These are phyloP conservation scores for Termitomyces sp. DNA, from an alignment of 1,284 basidiomycete species.

Conservation along the genomic window DNA sequence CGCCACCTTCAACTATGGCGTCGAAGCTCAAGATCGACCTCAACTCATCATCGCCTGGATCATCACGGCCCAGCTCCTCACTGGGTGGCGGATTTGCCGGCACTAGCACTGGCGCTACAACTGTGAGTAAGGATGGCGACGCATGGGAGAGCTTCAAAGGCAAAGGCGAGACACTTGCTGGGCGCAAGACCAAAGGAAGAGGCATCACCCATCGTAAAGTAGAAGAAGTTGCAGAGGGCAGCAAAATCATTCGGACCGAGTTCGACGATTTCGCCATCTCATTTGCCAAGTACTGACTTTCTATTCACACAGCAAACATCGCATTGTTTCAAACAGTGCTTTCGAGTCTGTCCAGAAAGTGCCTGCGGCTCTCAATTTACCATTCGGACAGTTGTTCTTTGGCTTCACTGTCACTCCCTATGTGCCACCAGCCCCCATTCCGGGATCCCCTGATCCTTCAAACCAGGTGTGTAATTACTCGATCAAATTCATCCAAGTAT, in stretches of 20 bases:
- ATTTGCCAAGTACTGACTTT: conserved; percentile 1
- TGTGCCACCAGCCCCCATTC: conserved; percentile 43
- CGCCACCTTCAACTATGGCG: conserved; percentile 90
- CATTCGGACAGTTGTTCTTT: conserved; percentile 92
- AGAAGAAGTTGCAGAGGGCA: conserved; percentile 74
- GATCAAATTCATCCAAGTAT: not conserved
- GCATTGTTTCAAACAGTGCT: conserved; percentile 81
- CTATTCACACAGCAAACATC: conserved; percentile 58
- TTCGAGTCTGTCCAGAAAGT: conserved; percentile 75
- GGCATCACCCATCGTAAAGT: conserved; percentile 79
- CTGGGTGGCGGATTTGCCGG: conserved; percentile 63
- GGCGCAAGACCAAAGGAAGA: conserved; percentile 89
- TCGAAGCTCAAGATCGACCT: conserved; percentile 95
- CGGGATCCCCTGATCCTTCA: conserved; percentile 20
- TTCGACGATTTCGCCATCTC: conserved; percentile 38
- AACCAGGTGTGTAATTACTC: conserved; percentile 22
- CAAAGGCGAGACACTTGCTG: conserved; percentile 82
- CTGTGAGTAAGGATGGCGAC: conserved; percentile 69
- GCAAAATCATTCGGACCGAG: conserved; percentile 88
- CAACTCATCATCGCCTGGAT: conserved; percentile 74
- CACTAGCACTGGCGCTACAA: conserved; percentile 38
- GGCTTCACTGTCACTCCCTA: conserved; percentile 80
- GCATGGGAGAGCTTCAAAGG: conserved; percentile 93
- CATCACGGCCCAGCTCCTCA: conserved; percentile 75
- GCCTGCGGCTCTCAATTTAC: conserved; percentile 86